A percentile compares a stretch with the other conserved stretches of the same genome.
Evolutionary conservation across 306 rosid species (phyloP).

Genomic region (Bauhinia variegata): DNA sequence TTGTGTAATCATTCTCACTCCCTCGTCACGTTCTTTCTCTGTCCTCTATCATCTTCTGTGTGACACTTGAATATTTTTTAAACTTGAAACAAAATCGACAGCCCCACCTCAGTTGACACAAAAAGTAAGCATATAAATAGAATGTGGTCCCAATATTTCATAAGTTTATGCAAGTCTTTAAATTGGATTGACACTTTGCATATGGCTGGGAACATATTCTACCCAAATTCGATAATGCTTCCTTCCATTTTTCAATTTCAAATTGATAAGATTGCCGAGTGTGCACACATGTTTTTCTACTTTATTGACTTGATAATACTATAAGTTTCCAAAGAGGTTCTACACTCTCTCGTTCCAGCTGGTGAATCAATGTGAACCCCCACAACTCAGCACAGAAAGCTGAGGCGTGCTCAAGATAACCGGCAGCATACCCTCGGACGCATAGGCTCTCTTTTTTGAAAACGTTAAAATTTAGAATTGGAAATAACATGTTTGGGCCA

Average conservation of each 20-base stretch:
- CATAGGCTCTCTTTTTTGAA: neutral
- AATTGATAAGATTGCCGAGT: neutral
- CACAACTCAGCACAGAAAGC: no score
- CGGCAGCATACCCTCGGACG: no score
- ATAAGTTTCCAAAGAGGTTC: neutral
- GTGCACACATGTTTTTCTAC: neutral
- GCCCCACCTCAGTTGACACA: conserved; percentile 2
- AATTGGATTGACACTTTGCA: conserved; percentile 10
- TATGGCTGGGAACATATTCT: conserved; percentile 22
- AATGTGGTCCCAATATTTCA: neutral
- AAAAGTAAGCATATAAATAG: neutral
- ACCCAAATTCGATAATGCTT: neutral
- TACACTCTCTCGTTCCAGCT: conserved; percentile 20
- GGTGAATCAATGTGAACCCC: neutral
- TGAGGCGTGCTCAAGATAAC: no score
- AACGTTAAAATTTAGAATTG: no score
- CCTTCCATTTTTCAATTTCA: neutral
- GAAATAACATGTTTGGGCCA: no score
- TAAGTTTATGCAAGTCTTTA: neutral
- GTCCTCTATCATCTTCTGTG: neutral
- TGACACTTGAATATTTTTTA: neutral
- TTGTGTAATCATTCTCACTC: neutral
- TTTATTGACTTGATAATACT: neutral
- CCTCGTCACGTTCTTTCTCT: neutral
- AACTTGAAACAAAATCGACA: neutral